Evolutionary conservation across 305 asterid genomes (phyloP).

Genomic region (Fraxinus nigra): DNA sequence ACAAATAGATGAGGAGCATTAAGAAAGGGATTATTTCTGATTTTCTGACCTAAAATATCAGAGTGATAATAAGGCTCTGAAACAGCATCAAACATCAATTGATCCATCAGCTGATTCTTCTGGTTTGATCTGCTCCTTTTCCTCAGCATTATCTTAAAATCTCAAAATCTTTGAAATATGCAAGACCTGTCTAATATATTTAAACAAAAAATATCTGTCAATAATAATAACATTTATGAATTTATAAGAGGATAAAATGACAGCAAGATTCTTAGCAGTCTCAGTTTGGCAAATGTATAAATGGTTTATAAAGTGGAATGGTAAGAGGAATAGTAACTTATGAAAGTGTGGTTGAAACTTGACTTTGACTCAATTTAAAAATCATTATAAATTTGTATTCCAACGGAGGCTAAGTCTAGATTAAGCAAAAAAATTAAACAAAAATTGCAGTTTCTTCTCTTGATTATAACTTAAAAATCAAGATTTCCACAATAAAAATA

Average conservation of each 20-base stretch:
- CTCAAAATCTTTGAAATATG: constrained; percentile 14
- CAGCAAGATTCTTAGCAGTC: not conserved
- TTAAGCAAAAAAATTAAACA: not conserved
- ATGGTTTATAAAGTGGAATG: not conserved
- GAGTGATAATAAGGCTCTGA: constrained; percentile 53
- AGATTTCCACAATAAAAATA: not conserved
- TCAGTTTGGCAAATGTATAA: not conserved
- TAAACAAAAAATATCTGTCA: constrained; percentile 15
- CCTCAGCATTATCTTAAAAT: constrained; percentile 56
- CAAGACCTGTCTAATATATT: constrained; percentile 28
- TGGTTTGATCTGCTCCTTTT: constrained; percentile 76
- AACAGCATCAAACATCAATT: constrained; percentile 44
- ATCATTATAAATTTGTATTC: not conserved
- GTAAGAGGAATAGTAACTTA: not conserved
- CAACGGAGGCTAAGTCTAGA: not conserved
- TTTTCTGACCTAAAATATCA: constrained; percentile 52
- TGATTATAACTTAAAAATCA: not conserved
- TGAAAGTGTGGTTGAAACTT: not conserved
- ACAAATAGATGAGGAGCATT: constrained; percentile 63
- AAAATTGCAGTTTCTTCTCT: not conserved
- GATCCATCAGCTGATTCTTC: constrained; percentile 59
- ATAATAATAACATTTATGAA: constrained; percentile 18
- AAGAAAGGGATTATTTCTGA: constrained; percentile 45
- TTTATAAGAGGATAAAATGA: constrained; percentile 13
- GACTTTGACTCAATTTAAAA: not conserved